phyloP scores from a whole-genome alignment of 768 basidiomycete species.

The Boletus huronensis region DNA sequence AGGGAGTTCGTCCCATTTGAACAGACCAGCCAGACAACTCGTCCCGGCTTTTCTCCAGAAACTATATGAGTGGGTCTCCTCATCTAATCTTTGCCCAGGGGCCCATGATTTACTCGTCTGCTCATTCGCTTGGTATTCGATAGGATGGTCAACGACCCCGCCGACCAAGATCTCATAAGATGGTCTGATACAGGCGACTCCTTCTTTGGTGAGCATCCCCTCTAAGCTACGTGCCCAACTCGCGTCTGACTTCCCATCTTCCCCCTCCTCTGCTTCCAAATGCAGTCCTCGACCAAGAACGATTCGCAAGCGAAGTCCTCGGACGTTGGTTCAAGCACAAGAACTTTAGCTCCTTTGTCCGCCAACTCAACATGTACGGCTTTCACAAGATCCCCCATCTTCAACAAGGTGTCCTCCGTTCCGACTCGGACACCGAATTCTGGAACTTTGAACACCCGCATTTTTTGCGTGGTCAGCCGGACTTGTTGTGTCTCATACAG shows the following conservation, averaged over 20 bases:
- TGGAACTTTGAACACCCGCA: slow-evolving; percentile 92
- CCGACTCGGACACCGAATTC: slow-evolving; percentile 75
- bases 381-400: slow-evolving; percentile 97
- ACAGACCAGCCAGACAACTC: slow-evolving; percentile 45
- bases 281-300: slow-evolving; percentile 86
- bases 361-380: slow-evolving; percentile 95
- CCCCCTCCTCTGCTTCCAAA: neutral
- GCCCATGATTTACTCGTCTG: slow-evolving; percentile 10
- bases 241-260: neutral
- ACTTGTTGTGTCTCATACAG: slow-evolving; percentile 82
- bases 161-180: slow-evolving; percentile 78
- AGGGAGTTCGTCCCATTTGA: slow-evolving; percentile 38
- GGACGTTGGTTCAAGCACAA: slow-evolving; percentile 97
- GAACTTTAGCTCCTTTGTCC: slow-evolving; percentile 93
- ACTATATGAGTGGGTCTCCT: slow-evolving; percentile 69
- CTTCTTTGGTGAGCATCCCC: slow-evolving; percentile 69
- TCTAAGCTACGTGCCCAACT: neutral
- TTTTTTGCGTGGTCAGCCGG: slow-evolving; percentile 86
- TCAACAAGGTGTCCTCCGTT: slow-evolving; percentile 87
- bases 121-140: slow-evolving; percentile 1
- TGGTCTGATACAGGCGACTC: slow-evolving; percentile 92
- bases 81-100: slow-evolving; percentile 11
- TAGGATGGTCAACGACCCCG: slow-evolving; percentile 90
- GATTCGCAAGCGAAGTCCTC: slow-evolving; percentile 84
- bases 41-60: slow-evolving; percentile 91